These are phyloP conservation scores for Botrytis sinoallii DNA, from an alignment of 2,329 filamentous ascomycete genomes.

Conservation along the genomic window DNA sequence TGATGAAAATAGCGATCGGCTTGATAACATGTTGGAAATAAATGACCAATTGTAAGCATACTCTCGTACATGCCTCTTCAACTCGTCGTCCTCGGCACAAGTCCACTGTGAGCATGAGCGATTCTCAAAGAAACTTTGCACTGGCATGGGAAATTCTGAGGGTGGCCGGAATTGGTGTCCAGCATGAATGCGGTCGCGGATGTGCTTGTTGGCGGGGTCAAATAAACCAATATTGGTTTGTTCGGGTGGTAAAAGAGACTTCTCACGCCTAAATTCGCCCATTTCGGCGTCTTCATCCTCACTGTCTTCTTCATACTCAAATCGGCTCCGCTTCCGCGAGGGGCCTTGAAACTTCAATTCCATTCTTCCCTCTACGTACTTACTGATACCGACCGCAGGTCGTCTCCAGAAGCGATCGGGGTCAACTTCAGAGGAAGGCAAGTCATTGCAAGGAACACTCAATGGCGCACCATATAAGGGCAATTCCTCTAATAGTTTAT, in stretches of 20 bases:
- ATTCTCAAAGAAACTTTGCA: constrained; percentile 84
- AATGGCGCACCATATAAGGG: constrained; percentile 72
- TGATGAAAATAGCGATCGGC: constrained; percentile 74
- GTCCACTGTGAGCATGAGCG: constrained; percentile 90
- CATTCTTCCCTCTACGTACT: constrained; percentile 80
- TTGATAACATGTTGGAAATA: constrained; percentile 75
- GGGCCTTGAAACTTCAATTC: constrained; percentile 63
- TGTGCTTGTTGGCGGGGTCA: constrained; percentile 81
- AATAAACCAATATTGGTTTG: constrained; percentile 82
- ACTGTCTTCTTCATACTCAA: constrained; percentile 72
- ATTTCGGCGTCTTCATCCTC: constrained; percentile 53
- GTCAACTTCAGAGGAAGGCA: constrained; percentile 55
- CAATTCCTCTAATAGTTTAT: constrained; percentile 75
- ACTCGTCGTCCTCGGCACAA: constrained; percentile 82
- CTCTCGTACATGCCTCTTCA: constrained; percentile 80
- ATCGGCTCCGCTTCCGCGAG: constrained; percentile 76
- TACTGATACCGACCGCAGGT: constrained; percentile 79
- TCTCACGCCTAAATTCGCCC: constrained; percentile 32
- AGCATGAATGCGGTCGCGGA: constrained; percentile 84
- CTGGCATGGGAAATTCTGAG: constrained; percentile 86
- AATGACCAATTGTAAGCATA: constrained; percentile 98
- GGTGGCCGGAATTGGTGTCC: constrained; percentile 92
- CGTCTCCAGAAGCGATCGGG: constrained; percentile 72
- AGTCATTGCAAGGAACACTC: constrained; percentile 55
- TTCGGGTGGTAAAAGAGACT: constrained; percentile 57